Conservation (phyloP, 176 grass and related monocot genomes). For the Oryza coarctata region DNA sequence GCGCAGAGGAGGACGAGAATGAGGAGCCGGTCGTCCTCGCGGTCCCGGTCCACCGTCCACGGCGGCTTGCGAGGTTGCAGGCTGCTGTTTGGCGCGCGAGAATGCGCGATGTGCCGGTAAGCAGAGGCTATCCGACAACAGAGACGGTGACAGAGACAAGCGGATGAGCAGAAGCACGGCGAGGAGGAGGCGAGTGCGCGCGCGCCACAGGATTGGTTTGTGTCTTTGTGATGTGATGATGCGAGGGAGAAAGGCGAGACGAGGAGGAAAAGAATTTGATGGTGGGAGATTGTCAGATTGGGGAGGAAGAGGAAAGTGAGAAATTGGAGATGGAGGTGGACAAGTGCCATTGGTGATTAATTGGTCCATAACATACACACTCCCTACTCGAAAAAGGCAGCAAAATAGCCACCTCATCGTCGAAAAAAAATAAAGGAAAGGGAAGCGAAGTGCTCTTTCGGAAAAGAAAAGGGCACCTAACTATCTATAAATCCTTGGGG, state of each 20-base stretch:
- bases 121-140: slow-evolving; percentile 14
- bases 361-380: not conserved
- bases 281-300: slow-evolving; percentile 31
- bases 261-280: slow-evolving; percentile 1
- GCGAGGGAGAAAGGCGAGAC: not conserved
- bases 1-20: not conserved
- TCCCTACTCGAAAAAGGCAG: not conserved
- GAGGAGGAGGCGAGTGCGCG: not conserved
- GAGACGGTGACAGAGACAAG: slow-evolving; percentile 25
- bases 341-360: slow-evolving; percentile 2
- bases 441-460: slow-evolving; percentile 9
- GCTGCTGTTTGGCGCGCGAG: slow-evolving; percentile 23
- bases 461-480: slow-evolving; percentile 23
- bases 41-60: slow-evolving; percentile 37
- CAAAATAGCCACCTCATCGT: slow-evolving; percentile 9
- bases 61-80: slow-evolving; percentile 1
- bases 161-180: not conserved
- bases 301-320: not conserved
- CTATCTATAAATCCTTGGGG: not conserved
- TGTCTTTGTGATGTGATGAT: slow-evolving; percentile 17
- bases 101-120: not conserved
- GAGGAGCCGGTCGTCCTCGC: slow-evolving; percentile 1
- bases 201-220: not conserved
- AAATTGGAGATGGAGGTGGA: slow-evolving; percentile 18
- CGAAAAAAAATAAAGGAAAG: slow-evolving; percentile 8